Evolutionary conservation across 345 rosid species (phyloP), one percentile per base, ranked within the genome.

Genomic region (Sisymbrium irio): DNA sequence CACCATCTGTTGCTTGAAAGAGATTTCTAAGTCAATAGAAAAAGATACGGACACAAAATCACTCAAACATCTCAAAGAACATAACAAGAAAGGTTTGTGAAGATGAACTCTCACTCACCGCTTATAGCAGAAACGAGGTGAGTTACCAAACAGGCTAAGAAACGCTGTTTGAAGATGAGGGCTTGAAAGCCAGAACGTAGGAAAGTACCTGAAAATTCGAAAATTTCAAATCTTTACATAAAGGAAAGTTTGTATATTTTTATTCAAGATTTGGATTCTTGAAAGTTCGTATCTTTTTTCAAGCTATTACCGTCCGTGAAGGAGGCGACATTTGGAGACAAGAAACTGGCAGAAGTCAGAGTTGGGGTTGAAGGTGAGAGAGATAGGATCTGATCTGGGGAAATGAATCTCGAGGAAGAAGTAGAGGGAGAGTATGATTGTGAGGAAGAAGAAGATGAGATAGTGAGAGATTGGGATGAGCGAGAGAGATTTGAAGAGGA

Each of bases 161-260:
- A 87, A 85, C 50, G 65, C 72, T 7, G 87, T 89, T 80, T 90
- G 97, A 22, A 93, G 59, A 82, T 93, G 96, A 77, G 97, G 97
- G 76, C 96, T 87, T n/a, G 97, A 81, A 37, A 93, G 86, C 98
- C 98, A 93, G 0, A 89, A 84, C n/a, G 96, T 90, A 12, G 83
- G 84, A 79, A 83, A 62, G 78, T 90, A 93, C 76, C 98, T 90
- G 84, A 77, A 50, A 72, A 32, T 1, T 32, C 20, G n/a, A 2
- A 59, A 49, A 27, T 20, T 9, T 8, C 39, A 62, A 12, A 61
- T 63, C 13, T 19, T 7, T 33, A 67, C 19, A n/a, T 68, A 33
- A 54, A 62, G 53, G 51, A 51, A 67, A 3, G 28, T 27, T 27
- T 0, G 18, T 2, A 46, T 56, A 12, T 50, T 50, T 50, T 49